These are phyloP conservation scores for Ustilago shanxiensis DNA, from an alignment of 1,284 basidiomycete species.

Conservation along the genomic window DNA sequence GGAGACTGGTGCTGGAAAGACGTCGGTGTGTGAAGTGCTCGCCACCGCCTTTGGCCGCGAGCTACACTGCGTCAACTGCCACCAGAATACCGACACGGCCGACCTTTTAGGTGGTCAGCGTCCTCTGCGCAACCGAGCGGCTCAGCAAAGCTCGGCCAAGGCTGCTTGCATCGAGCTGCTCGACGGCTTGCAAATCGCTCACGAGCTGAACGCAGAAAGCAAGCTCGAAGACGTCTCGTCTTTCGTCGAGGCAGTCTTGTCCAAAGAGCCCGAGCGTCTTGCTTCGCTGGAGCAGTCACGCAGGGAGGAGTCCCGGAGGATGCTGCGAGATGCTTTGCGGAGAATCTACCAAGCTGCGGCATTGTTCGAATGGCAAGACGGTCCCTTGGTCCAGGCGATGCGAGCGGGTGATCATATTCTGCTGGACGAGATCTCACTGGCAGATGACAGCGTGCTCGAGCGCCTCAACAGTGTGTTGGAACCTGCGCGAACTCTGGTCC, in stretches of 20 bases:
- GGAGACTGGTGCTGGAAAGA: conserved; percentile 97
- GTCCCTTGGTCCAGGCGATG: conserved; percentile 95
- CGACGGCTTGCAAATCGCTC: conserved; percentile 24
- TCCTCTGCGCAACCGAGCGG: conserved; percentile 84
- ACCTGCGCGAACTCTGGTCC: conserved; percentile 85
- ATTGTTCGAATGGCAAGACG: conserved; percentile 96
- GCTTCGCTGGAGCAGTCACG: conserved; percentile 12
- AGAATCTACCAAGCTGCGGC: conserved; percentile 74
- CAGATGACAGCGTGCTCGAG: conserved; percentile 98
- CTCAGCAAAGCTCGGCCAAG: conserved; percentile 70
- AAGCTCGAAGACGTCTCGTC: conserved; percentile 45
- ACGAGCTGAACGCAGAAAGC: conserved; percentile 28
- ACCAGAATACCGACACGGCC: conserved; percentile 99
- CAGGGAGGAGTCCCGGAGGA: conserved; percentile 13
- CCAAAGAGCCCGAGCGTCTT: conserved; percentile 19
- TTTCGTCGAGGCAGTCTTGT: conserved; percentile 25
- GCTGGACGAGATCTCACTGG: conserved; percentile 96
- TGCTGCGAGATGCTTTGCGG: conserved; percentile 72
- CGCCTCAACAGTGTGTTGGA: conserved; percentile 97
- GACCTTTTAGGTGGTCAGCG: conserved; percentile 95
- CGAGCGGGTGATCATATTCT: conserved; percentile 85
- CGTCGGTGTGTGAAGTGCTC: conserved; percentile 92
- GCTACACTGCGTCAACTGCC: conserved; percentile 88
- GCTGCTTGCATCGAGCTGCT: conserved; percentile 63
- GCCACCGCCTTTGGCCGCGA: conserved; percentile 78